Base-by-base conservation (phyloP, 2,329 filamentous ascomycete genomes). In the Aureobasidium sp. region DNA sequence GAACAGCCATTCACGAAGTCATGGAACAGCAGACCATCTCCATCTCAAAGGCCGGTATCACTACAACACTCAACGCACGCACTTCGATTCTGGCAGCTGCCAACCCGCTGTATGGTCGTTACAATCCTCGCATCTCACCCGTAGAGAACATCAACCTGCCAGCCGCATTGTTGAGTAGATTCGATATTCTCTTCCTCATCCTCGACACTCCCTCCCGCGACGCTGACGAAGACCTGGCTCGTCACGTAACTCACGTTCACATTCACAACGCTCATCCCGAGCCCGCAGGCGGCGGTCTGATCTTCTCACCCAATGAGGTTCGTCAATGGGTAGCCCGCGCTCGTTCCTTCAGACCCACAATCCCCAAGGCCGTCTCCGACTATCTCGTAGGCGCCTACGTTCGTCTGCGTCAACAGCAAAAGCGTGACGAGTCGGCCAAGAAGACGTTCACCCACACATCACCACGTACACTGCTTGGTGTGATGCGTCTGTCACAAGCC, bases 141-240 rank as follows among this genome's bases (percentile, higher is more conserved):
- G 92, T 99, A 30, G 94, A 99, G 75, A 99, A 99, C 76, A 99
- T 99, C 77, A 99, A 99, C 76, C 86, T 99, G 44, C 94, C 94
- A n/a, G 94, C 94, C 21, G 94, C 94, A 25, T 85, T 99, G 25
- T 84, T 99, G 60, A 97, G 93, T 63, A 90, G 94, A 84, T 99
- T 99, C 76, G 94, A 99, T 74, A 83, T 99, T 67, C 84, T 99
- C 67, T 99, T 97, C 82, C 82, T 99, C 50, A 92, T 99, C 69
- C 88, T 99, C 63, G 94, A 99, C 78, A 96, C 91, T 41, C 93
- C 94, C 2, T 87, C 86, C 21, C 88, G 91, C 65, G 94, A 99
- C 67, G 83, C 85, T 0, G 94, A 99, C 71, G 91, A 95, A 71
- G 90, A 96, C 75, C 85, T 99, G 27, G 94, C 94, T 65, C 90